Evolutionary conservation across 1,284 basidiomycete species (phyloP), one percentile per base, ranked within the genome.

Genomic region (Boletus chippewaensis): DNA sequence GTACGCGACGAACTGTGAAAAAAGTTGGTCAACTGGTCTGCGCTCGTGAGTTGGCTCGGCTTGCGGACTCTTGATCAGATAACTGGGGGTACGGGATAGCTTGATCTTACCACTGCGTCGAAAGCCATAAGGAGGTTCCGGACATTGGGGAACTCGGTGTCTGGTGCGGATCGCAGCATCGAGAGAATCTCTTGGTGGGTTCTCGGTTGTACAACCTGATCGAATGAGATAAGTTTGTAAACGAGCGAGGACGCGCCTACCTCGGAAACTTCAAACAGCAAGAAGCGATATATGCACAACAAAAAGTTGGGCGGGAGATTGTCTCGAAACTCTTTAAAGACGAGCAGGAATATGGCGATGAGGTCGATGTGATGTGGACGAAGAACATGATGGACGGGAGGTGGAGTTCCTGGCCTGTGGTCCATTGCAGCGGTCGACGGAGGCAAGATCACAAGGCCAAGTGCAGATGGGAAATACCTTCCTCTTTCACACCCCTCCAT

Each of bases 331-430:
- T 81, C 78, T 58, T 79, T 79, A 64, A 82, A 84, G 2, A 76
- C 68, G 11, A 83, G 69, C 52, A 79, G 69, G 35, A 88, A 71
- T 34, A 88, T 70, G 36, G 76, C 75, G 28, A 89, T 69, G 13
- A 89, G 68, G 45, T 76, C 75, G 40, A 91, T 70, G 62, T 91
- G 87, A 60, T 91, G 87, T 2, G 87, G 85, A 50, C 80, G 74
- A 29, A 87, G 72, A 47, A 78, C 71, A 65, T 85, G 81, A 48
- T 79, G 75, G 6, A 76, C 75, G 1, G 81, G 79, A 3, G 81
- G 80, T 48, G 76, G 77, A 16, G 68, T 68, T 6, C 63, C 63
- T 4, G 58, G 61, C 47, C 42, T 56, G 54, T 66, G 53, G 12
- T 65, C 61, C 67, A 68, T 69, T 28, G 16, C 49, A 13, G 10